phyloP scores from a whole-genome alignment of 106 monocot genomes.

The Dioscorea dumetorum region DNA sequence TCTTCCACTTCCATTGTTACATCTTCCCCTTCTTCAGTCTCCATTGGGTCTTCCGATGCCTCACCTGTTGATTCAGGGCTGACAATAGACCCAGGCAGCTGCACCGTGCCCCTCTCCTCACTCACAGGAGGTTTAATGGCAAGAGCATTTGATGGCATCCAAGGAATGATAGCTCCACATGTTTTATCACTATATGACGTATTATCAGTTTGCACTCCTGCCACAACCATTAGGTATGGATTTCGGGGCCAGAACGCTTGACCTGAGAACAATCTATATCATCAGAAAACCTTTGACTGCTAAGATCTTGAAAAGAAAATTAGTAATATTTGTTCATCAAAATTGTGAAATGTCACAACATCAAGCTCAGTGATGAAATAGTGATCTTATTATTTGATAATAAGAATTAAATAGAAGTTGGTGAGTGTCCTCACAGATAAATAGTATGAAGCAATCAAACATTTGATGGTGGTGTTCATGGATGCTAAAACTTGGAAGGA shows the following conservation, averaged over 20 bases:
- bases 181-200: background rate
- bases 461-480: no score
- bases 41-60: conserved; percentile 10
- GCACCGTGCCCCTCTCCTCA: background rate
- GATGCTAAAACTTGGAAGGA: no score
- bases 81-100: no score
- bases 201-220: background rate
- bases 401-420: no score
- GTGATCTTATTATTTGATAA: no score
- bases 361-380: no score
- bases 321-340: no score
- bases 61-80: background rate
- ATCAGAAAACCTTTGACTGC: no score
- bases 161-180: conserved; percentile 38
- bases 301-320: no score
- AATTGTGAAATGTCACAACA: no score
- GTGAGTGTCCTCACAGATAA: no score
- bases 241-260: conserved; percentile 5
- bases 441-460: no score
- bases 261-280: conserved; percentile 12
- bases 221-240: background rate
- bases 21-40: conserved; percentile 13
- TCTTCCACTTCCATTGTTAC: conserved; percentile 51
- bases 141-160: conserved; percentile 13
- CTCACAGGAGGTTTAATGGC: background rate